Base-by-base conservation (phyloP, 805 yeast genomes). In the Suhomyces emberorum region DNA sequence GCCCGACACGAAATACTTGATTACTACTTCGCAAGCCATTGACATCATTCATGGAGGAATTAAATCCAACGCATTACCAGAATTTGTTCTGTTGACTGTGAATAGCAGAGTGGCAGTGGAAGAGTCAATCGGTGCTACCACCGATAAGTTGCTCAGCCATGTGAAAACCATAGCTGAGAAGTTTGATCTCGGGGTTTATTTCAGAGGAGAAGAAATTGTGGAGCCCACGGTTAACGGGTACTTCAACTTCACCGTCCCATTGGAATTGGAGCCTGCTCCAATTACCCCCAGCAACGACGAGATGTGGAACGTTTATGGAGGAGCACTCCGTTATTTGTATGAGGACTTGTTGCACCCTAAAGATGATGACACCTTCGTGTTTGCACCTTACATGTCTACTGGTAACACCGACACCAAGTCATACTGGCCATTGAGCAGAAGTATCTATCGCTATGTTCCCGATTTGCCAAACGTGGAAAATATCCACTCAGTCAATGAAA, bases 51-150 rank as follows among this genome's bases (percentile, higher is more conserved):
- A 43, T 6, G 78, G 79, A 8, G 79, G 79, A 2, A 65, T 58
- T n/a, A 74, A 74, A 47, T 51, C 70, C 1, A 74, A 74, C 44
- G 75, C 77, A 1, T 58, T 74, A 17, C 79, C 79, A 1, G 77
- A 74, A 41, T 61, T 61, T 45, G 77, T 63, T 5, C 58, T 61
- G 5, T 57, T 69, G 4, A 49, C 61, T 15, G 63, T 73, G 14
- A 72, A 74, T 51, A 70, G 70, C 24, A 51, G 79, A 34, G 64
- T 74, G 30, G 70, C 76, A 2, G 48, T 72, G 16, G 79, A 71
- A 41, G 63, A 63, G 32, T 38, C 66, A 6, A 65, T 70, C 9
- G 48, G 47, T 3, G 44, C 52, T 18, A 64, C 68, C 0, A 47
- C 53, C 3, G 42, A 55, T 4, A 70, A 69, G 36, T 48, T 68